Evolutionary conservation across 2,329 filamentous ascomycete species (phyloP).

Genomic region (Colletotrichum orchidophilum): DNA sequence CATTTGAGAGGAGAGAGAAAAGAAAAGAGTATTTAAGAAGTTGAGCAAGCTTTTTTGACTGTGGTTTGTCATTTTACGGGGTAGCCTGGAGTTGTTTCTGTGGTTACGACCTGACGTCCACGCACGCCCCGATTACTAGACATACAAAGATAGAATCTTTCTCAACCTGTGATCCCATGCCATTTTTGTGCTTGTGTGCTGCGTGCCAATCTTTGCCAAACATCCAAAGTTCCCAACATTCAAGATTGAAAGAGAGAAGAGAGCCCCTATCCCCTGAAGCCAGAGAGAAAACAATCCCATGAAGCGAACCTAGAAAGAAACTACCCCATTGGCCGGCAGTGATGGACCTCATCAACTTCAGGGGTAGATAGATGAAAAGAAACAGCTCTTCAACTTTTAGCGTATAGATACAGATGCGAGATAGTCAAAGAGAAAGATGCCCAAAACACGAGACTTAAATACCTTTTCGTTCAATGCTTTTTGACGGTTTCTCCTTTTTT

Average conservation of each 20-base stretch:
- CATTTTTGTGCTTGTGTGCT: neutral
- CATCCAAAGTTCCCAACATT: neutral
- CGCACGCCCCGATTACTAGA: slow-evolving; percentile 26
- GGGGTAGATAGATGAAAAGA: neutral
- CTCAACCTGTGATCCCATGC: neutral
- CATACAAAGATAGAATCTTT: neutral
- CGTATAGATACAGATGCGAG: slow-evolving; percentile 14
- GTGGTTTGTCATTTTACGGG: neutral
- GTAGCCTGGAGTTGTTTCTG: slow-evolving; percentile 8
- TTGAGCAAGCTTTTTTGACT: neutral
- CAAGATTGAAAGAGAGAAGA: neutral
- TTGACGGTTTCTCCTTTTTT: neutral
- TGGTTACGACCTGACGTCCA: slow-evolving; percentile 2
- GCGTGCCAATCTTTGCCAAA: neutral
- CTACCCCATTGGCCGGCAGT: neutral
- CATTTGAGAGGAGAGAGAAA: neutral
- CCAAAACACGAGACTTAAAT: slow-evolving; percentile 15
- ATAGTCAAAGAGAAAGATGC: neutral
- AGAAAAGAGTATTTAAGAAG: neutral
- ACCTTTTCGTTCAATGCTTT: slow-evolving; percentile 12
- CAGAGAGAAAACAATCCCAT: neutral
- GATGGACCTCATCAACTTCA: neutral
- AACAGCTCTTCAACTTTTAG: neutral
- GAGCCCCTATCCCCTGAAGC: neutral
- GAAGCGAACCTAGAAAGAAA: neutral